Evolutionary conservation across 441 rosid species (phyloP), one percentile per base, ranked within the genome.

Genomic region (Eutrema salsugineum): DNA sequence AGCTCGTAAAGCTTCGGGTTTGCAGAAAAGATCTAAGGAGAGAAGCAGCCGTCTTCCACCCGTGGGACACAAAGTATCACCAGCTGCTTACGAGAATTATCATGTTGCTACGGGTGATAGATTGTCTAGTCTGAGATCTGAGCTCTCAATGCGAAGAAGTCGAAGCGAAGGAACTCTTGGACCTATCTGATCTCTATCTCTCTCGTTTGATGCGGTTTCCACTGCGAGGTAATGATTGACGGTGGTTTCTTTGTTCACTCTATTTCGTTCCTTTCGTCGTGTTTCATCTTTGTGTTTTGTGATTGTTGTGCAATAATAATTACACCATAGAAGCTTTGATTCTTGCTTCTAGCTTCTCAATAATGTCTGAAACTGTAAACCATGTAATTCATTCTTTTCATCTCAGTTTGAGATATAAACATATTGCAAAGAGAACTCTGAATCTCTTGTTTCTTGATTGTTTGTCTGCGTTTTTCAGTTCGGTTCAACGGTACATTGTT

Each of bases 91-190:
- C 50, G 82, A 55, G 67, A 83, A 79, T 32, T 62, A 82, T 48
- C 48, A 83, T 47, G 27, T 76, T 62, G 91, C 84, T 69, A 46
- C 74, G 24, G 59, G 77, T 42, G 79, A 63, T 77, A 89, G 76
- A 65, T 36, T 82, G 58, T 68, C 81, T 32, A 84, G 64, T 65
- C 63, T 83, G 14, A 83, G 70, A 66, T 72, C 84, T 4, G 90
- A 85, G 71, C 79, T 79, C 56, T 75, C 93, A 4, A 79, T 89
- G 63, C 78, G 84, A 61, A 83, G 87, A 78, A 87, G 84, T 22
- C 85, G 78, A 77, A 91, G 97, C 62, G 97, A 86, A 66, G 97
- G 90, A 59, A 84, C 80, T 48, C 77, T 89, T 56, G 85, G 83
- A 59, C 87, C 81, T 54, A 28, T 59, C 30, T 86, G 78, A 85